A percentile compares a stretch with the other conserved stretches of the same genome.
Evolutionary conservation across 805 yeast species (phyloP).

Genomic region (Dipodascus geniculatus): DNA sequence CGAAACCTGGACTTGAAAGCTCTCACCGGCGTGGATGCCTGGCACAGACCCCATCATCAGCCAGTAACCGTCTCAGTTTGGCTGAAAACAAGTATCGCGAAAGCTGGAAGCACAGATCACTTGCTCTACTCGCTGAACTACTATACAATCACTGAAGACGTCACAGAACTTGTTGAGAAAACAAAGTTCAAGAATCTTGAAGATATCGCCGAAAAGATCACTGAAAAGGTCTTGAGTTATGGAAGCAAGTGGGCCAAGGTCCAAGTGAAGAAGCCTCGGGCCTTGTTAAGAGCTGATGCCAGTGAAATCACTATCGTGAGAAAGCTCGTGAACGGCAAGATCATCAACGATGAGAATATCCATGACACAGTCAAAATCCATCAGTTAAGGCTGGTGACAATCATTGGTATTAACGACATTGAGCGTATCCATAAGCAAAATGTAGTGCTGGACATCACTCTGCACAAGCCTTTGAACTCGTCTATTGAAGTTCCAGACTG

Average conservation of each 20-base stretch:
- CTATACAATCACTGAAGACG: constrained; percentile 64
- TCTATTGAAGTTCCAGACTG: constrained; percentile 11
- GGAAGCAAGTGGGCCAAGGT: constrained; percentile 37
- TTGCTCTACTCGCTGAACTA: constrained; percentile 75
- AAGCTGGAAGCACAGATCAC: constrained; percentile 75
- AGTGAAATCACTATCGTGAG: constrained; percentile 34
- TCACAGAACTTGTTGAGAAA: constrained; percentile 40
- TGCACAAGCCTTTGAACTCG: constrained; percentile 29
- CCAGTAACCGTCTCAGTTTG: constrained; percentile 50
- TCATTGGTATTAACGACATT: constrained; percentile 90
- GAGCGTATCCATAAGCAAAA: constrained; percentile 77
- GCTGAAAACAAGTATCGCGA: constrained; percentile 52
- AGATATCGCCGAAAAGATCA: constrained; percentile 36
- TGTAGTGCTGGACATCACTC: constrained; percentile 43
- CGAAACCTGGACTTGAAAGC: constrained; percentile 50
- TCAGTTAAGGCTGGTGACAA: constrained; percentile 48
- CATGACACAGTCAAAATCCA: constrained; percentile 32
- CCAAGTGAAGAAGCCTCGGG: constrained; percentile 36
- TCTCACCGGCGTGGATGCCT: constrained; percentile 60
- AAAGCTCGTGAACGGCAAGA: constrained; percentile 12
- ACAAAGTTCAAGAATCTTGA: constrained; percentile 29
- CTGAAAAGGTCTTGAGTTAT: constrained; percentile 33
- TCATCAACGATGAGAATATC: constrained; percentile 6
- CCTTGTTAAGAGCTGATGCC: constrained; percentile 46
- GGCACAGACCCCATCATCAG: constrained; percentile 57